Evolutionary conservation across 768 basidiomycete genomes (phyloP), one percentile per base, ranked within the genome.

Genomic region (Podaxis sp.): DNA sequence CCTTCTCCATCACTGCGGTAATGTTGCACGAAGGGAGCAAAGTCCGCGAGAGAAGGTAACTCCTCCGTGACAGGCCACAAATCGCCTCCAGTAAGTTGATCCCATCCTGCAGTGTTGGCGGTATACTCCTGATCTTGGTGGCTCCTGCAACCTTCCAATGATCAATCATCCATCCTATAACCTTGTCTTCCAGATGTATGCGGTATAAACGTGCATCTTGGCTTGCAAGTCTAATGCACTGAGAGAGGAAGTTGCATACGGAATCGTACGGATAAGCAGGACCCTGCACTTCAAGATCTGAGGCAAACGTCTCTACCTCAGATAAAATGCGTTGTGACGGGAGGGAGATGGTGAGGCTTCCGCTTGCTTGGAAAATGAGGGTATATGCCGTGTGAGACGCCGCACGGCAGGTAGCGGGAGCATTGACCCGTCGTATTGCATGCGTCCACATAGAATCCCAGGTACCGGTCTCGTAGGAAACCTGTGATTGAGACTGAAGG

Each of bases 211-310:
- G 83, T 62, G 90, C 88, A 70, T 99, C 95, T 69, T 89, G 87
- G 62, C 84, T 87, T 0, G 93, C 88, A 24, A 93, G 78, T 17
- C 78, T 81, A 52, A 98, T 77, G 60, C 86, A 89, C 28, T 83
- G 77, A 4, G 84, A 76, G 51, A 98, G 79, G 71, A 99, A 94
- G 61, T 80, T 78, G 78, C 96, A 97, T 41, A 96, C 93, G 0
- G 96, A 87, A 70, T 99, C 97, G 68, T 84, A 91, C 0, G 95
- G 94, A 68, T 85, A 88, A 13, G 86, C 77, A 2, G 96, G 95
- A 0, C 95, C 96, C 75, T 99, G 96, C 15, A 97, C 83, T 66
- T 93, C 90, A 62, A 99, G 78, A 65, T 96, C 93, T 65, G 88
- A 89, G 1, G 87, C 83, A 52, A 98, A 77, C 0, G 81, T 78